phyloP scores from a whole-genome alignment of 305 asterid species.

The Plantago coronopus region DNA sequence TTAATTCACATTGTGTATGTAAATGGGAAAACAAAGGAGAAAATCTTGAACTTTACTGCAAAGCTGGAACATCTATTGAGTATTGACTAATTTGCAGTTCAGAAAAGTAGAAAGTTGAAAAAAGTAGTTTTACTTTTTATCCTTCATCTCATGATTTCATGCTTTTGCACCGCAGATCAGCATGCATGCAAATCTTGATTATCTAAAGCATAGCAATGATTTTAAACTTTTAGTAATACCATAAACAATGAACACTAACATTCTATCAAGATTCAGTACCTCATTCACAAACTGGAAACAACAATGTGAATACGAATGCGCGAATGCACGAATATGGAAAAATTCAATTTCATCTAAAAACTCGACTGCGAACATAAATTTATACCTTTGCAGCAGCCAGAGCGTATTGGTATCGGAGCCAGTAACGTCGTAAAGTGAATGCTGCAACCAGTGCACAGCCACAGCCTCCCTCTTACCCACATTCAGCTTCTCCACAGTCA shows the following conservation, averaged over 20 bases:
- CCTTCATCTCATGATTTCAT: neutral
- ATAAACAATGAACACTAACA: too few relatives aligned
- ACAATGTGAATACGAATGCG: too few relatives aligned
- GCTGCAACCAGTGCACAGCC: conserved; percentile 98
- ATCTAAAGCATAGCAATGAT: too few relatives aligned
- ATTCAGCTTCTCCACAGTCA: conserved; percentile 60
- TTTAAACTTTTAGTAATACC: too few relatives aligned
- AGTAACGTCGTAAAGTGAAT: conserved; percentile 88
- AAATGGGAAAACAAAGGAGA: too few relatives aligned
- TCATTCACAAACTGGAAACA: too few relatives aligned
- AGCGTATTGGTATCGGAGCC: conserved; percentile 83
- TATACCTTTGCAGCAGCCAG: conserved; percentile 79
- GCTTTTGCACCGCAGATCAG: conserved; percentile 1
- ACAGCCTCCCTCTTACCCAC: conserved; percentile 83
- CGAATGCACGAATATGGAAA: too few relatives aligned
- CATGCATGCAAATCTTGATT: conserved; percentile 3
- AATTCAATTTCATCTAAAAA: neutral
- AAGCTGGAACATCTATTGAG: neutral
- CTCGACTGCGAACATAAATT: neutral
- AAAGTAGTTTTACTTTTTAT: neutral
- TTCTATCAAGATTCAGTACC: too few relatives aligned
- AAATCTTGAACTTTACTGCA: neutral
- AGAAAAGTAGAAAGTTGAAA: conserved; percentile 1
- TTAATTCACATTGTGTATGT: too few relatives aligned
- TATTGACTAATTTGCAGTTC: neutral